Percentiles rank a stretch among this genome's conserved stretches.
Evolutionary conservation across 2,329 filamentous ascomycete genomes (phyloP).

Genomic region (Hymenoscyphus linearis): DNA sequence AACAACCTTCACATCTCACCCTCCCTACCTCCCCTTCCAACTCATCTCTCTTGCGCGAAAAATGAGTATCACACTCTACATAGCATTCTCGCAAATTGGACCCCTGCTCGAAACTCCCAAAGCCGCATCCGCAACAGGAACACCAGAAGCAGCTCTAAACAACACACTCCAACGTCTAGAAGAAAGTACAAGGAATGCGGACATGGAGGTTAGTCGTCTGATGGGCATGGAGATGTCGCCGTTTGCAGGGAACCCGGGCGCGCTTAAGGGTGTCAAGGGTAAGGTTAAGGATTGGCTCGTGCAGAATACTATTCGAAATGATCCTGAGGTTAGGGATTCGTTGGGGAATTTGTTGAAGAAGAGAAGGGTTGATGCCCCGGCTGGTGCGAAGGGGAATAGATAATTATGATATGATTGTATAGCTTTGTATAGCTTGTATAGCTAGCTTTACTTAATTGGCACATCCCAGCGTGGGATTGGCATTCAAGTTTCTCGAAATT

Average conservation of each 20-base stretch:
- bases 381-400: slow-evolving; percentile 44
- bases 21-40: slow-evolving; percentile 80
- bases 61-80: slow-evolving; percentile 71
- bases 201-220: slow-evolving; percentile 64
- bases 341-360: slow-evolving; percentile 62
- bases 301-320: slow-evolving; percentile 74
- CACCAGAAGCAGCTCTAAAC: slow-evolving; percentile 45
- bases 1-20: slow-evolving; percentile 37
- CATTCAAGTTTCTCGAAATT: too few relatives aligned
- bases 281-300: slow-evolving; percentile 84
- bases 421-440: too few relatives aligned
- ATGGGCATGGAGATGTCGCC: slow-evolving; percentile 76
- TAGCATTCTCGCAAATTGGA: slow-evolving; percentile 76
- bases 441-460: too few relatives aligned
- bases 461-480: too few relatives aligned
- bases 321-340: slow-evolving; percentile 78
- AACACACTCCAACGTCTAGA: slow-evolving; percentile 66
- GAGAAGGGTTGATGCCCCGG: slow-evolving; percentile 56
- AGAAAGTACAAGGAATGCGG: slow-evolving; percentile 50
- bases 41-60: slow-evolving; percentile 70
- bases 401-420: slow-evolving; percentile 7
- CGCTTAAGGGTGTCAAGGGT: slow-evolving; percentile 57
- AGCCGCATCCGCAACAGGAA: slow-evolving; percentile 29
- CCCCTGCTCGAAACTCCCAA: slow-evolving; percentile 50
- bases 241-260: slow-evolving; percentile 66